These are phyloP conservation scores for Thalassiosira pacifica DNA, from an alignment of 352 stramenopile species.

Conservation along the genomic window DNA sequence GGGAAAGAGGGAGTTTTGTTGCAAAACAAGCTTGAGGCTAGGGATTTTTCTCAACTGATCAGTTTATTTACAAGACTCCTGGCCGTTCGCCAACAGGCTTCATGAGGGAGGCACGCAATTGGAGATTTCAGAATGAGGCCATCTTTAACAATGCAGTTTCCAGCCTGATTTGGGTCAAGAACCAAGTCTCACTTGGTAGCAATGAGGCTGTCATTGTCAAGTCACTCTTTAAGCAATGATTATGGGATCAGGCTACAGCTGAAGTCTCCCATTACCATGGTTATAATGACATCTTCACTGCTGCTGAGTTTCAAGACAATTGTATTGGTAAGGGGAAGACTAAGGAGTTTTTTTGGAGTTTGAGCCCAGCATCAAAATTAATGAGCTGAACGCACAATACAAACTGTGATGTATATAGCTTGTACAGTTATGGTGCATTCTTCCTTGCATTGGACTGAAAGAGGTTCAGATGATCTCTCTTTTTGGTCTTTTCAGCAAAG, in stretches of 20 bases:
- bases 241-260: too few species aligned
- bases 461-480: constrained; percentile 1
- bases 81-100: neutral
- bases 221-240: too few species aligned
- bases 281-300: neutral
- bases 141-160: neutral
- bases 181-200: neutral
- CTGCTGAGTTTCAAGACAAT: neutral
- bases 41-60: constrained; percentile 18
- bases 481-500: too few species aligned
- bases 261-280: neutral
- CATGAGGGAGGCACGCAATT: neutral
- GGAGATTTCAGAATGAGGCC: neutral
- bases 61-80: constrained; percentile 8
- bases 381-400: too few species aligned
- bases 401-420: too few species aligned
- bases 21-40: neutral
- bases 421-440: neutral
- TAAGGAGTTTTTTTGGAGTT: neutral
- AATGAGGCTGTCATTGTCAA: constrained; percentile 3
- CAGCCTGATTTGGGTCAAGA: neutral
- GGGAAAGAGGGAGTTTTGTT: neutral
- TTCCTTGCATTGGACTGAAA: constrained; percentile 11
- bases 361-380: too few species aligned
- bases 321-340: neutral